Evolutionary conservation across 768 basidiomycete species (phyloP).

Genomic region (Butyriboletus loyo): DNA sequence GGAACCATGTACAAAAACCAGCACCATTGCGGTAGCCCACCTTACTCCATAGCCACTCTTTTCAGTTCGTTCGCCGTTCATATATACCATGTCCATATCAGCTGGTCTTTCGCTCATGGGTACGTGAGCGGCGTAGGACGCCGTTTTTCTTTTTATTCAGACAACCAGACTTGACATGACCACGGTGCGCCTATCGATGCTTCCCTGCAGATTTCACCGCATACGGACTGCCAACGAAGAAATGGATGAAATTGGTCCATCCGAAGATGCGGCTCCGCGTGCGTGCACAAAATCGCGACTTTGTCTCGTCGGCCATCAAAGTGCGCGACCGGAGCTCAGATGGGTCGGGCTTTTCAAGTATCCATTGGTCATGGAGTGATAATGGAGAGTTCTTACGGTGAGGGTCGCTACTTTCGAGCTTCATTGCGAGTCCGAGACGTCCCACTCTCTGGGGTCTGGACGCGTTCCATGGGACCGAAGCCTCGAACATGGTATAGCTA

Average conservation of each 20-base stretch:
- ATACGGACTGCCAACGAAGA: conserved; percentile 19
- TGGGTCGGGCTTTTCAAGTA: neutral
- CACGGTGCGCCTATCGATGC: neutral
- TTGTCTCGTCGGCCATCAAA: conserved; percentile 17
- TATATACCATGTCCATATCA: conserved; percentile 7
- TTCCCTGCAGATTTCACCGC: conserved; percentile 23
- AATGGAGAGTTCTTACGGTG: conserved; percentile 15
- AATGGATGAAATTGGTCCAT: conserved; percentile 15
- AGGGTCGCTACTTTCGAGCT: neutral
- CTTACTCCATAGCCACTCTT: neutral
- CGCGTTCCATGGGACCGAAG: neutral
- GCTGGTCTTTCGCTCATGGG: conserved; percentile 15
- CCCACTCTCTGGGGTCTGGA: neutral
- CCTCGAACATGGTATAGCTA: neutral
- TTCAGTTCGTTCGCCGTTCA: neutral
- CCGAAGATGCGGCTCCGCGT: conserved; percentile 26
- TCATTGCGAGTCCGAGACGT: neutral
- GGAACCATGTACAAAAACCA: conserved; percentile 12
- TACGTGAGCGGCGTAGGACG: conserved; percentile 1
- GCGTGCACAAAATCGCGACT: conserved; percentile 1
- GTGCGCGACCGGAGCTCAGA: conserved; percentile 1
- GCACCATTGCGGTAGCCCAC: neutral
- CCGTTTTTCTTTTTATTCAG: neutral
- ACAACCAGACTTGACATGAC: neutral
- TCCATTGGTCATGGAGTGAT: conserved; percentile 16